These are phyloP conservation scores for Breviolum minutum DNA, from an alignment of 73 alveolate species.

Conservation along the genomic window DNA sequence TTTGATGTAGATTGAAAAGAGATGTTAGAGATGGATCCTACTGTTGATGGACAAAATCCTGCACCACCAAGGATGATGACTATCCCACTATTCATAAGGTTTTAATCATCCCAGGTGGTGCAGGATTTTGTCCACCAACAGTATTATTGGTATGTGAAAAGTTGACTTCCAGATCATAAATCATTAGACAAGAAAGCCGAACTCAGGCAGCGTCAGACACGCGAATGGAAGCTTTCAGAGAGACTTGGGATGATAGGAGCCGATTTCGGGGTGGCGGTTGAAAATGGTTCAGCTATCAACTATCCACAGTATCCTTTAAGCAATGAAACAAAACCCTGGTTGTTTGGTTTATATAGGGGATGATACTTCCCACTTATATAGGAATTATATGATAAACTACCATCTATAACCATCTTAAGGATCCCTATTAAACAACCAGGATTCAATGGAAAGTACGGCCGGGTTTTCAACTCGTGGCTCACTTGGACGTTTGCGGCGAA, in stretches of 20 bases:
- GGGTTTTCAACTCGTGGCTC: too few relatives aligned
- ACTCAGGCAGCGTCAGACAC: conserved; percentile 71
- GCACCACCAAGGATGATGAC: background rate
- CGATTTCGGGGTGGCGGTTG: background rate
- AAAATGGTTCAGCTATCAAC: background rate
- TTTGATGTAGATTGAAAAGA: too few relatives aligned
- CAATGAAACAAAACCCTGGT: background rate
- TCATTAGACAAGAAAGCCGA: background rate
- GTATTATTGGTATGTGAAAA: background rate
- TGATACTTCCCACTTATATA: background rate
- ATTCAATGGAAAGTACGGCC: too few relatives aligned
- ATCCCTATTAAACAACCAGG: too few relatives aligned
- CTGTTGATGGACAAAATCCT: background rate
- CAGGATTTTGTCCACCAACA: too few relatives aligned
- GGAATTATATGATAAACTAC: background rate
- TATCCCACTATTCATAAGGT: background rate
- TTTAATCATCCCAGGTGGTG: too few relatives aligned
- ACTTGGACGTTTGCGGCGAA: too few relatives aligned
- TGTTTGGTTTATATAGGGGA: background rate
- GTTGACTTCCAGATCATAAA: background rate
- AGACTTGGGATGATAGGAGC: conserved; percentile 89
- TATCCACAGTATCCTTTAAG: too few relatives aligned
- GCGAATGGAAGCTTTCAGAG: conserved; percentile 76
- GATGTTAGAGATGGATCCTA: too few relatives aligned
- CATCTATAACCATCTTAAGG: too few relatives aligned